Evolutionary conservation across 495 filamentous ascomycete genomes (phyloP).

Genomic region (Neurospora tetrasperma): DNA sequence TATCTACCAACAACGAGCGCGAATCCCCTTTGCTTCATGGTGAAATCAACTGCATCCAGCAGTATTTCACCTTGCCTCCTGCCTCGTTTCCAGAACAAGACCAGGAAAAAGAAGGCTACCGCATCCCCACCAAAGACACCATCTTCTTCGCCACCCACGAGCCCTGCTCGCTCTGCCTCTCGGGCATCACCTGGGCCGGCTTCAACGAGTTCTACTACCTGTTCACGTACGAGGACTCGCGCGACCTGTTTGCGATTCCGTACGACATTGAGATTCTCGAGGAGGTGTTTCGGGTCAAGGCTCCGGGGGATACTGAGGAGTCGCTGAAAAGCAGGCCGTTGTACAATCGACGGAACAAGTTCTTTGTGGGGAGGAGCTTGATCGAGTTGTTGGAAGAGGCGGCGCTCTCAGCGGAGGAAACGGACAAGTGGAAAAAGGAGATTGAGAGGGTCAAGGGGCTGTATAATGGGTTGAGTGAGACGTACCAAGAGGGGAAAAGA

Average conservation of each 20-base stretch:
- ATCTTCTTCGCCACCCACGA: constrained; percentile 36
- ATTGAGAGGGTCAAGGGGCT: constrained; percentile 25
- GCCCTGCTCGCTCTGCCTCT: constrained; percentile 32
- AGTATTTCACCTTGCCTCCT: constrained; percentile 24
- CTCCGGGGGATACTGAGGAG: constrained; percentile 14
- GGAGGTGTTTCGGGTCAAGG: constrained; percentile 29
- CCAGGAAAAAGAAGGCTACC: not conserved
- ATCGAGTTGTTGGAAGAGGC: constrained; percentile 17
- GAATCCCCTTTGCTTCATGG: constrained; percentile 29
- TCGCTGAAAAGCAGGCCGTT: constrained; percentile 20
- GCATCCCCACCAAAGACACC: constrained; percentile 21
- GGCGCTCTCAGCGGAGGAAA: constrained; percentile 12
- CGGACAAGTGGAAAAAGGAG: constrained; percentile 14
- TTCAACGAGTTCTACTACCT: constrained; percentile 36
- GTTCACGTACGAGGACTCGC: constrained; percentile 35
- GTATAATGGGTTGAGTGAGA: constrained; percentile 26
- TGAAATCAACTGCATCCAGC: constrained; percentile 37
- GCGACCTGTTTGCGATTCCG: constrained; percentile 30
- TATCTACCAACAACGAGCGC: constrained; percentile 31
- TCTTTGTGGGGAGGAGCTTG: constrained; percentile 30
- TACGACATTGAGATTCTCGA: constrained; percentile 34
- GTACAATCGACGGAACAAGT: constrained; percentile 32
- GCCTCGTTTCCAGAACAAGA: constrained; percentile 1
- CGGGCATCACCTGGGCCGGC: constrained; percentile 34
- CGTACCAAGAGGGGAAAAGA: constrained; percentile 28